A percentile compares a stretch with the other conserved stretches of the same genome.
phyloP scores from a whole-genome alignment of 2,329 filamentous ascomycete genomes.

The Exophiala spinifera region DNA sequence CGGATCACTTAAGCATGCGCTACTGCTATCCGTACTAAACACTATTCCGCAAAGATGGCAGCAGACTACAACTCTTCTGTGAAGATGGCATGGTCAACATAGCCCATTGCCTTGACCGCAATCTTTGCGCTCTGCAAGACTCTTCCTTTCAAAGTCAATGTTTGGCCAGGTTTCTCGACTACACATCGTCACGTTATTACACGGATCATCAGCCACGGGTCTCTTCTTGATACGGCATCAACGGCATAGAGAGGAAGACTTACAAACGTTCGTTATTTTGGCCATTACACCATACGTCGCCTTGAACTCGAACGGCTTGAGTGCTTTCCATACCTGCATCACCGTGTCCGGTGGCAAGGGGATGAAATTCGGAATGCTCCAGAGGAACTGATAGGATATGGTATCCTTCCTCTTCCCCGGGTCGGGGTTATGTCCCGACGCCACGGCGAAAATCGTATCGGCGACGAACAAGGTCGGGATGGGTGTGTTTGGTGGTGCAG shows the following conservation, averaged over 20 bases:
- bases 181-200: not conserved
- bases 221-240: not conserved
- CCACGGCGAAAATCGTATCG: slow-evolving; percentile 72
- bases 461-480: slow-evolving; percentile 65
- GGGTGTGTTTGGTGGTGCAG: slow-evolving; percentile 45
- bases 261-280: slow-evolving; percentile 24
- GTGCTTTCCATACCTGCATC: slow-evolving; percentile 64
- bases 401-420: slow-evolving; percentile 21
- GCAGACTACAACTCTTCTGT: slow-evolving; percentile 18
- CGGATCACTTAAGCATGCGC: too few relatives aligned
- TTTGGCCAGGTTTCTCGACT: slow-evolving; percentile 60
- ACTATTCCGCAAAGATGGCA: too few relatives aligned
- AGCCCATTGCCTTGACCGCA: slow-evolving; percentile 52
- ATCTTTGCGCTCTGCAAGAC: slow-evolving; percentile 76
- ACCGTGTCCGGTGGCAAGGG: slow-evolving; percentile 65
- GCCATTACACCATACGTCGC: slow-evolving; percentile 49
- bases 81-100: slow-evolving; percentile 34
- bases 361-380: slow-evolving; percentile 47
- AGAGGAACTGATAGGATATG: slow-evolving; percentile 24
- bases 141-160: slow-evolving; percentile 57
- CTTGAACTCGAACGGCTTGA: slow-evolving; percentile 65
- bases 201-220: not conserved
- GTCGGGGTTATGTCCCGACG: slow-evolving; percentile 63
- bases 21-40: too few relatives aligned
- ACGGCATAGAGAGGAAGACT: slow-evolving; percentile 4